Evolutionary conservation across 1,284 basidiomycete genomes (phyloP), one percentile per base, ranked within the genome.

Genomic region (Phellinidium pouzarii): DNA sequence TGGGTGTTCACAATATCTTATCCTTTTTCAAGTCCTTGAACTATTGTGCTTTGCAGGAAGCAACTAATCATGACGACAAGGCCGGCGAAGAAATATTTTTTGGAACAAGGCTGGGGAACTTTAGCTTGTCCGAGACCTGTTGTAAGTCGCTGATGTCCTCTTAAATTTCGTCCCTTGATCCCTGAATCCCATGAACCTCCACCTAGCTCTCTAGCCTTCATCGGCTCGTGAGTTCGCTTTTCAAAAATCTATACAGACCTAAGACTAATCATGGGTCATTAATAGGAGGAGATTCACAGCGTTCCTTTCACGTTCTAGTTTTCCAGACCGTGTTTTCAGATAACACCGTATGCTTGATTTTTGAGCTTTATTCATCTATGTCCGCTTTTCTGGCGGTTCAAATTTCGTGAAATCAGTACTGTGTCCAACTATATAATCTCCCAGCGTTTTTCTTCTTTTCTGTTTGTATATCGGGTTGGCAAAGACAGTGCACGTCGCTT

Each of bases 81-180:
- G 11, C 44, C 34, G 1, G 50, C 45, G 2, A 55, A 52, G 23
- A 44, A 52, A 14, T 37, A 52, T 17, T 46, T 47, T 14, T 12
- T 42, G 40, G 47, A 54, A 37, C 22, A 41, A 19, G 36, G 40
- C 11, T 29, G 37, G 17, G 27, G 49, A 6, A 22, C 26, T 31
- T 23, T 41, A 25, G 8, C 17, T 22, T 44, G 50, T 41, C 54
- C 54, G 5, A 51, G 44, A 23, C 54, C 54, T 17, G 50, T 55
- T 22, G 54, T 55, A 29, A 46, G 54, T 55, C 6, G 7, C 12
- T 26, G 26, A n/a, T 6, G n/a, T 37, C 29, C 12, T 44, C 37
- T 42, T 45, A 19, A 14, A 11, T 41, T 11, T 22, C 20, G 9
- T 5, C 3, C 2, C 31, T 38, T 31, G 26, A 44, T 11, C 26